Conservation (phyloP, 352 stramenopile genomes). For the Phytophthora idaei region DNA sequence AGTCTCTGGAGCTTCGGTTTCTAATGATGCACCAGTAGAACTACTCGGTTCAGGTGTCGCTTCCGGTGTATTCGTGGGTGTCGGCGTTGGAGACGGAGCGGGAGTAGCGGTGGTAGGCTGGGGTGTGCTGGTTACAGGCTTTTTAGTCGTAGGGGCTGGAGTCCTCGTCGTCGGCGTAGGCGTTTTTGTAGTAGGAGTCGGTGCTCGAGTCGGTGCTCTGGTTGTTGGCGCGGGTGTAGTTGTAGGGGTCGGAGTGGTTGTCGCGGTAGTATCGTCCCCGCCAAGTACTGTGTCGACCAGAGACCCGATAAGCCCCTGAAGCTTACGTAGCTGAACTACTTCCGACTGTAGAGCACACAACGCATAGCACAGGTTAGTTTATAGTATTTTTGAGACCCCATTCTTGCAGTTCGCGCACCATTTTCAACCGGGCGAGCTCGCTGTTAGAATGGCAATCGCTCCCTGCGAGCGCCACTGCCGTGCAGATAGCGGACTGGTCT, state of each 20-base stretch:
- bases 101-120: slow-evolving; percentile 10
- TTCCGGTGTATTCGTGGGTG: slow-evolving; percentile 9
- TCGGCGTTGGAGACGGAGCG: slow-evolving; percentile 9
- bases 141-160: slow-evolving; percentile 15
- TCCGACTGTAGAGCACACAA: slow-evolving; percentile 4
- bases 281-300: slow-evolving; percentile 33
- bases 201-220: slow-evolving; percentile 9
- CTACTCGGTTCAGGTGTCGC: slow-evolving; percentile 10
- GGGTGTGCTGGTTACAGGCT: slow-evolving; percentile 20
- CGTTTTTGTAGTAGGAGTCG: slow-evolving; percentile 9
- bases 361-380: slow-evolving; percentile 2
- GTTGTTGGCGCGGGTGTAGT: slow-evolving; percentile 24
- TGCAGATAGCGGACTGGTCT: slow-evolving; percentile 18
- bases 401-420: slow-evolving; percentile 19
- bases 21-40: background rate
- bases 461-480: slow-evolving; percentile 4
- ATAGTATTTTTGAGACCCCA: background rate
- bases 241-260: slow-evolving; percentile 26
- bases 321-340: slow-evolving; percentile 10
- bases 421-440: slow-evolving; percentile 13
- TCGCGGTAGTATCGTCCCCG: slow-evolving; percentile 2
- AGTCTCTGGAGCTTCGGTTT: slow-evolving; percentile 9
- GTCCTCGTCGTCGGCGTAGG: slow-evolving; percentile 20
- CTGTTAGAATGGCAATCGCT: slow-evolving; percentile 10
- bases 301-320: slow-evolving; percentile 28